Conservation (phyloP, 1,284 basidiomycete species). For the Puccinia horiana region DNA sequence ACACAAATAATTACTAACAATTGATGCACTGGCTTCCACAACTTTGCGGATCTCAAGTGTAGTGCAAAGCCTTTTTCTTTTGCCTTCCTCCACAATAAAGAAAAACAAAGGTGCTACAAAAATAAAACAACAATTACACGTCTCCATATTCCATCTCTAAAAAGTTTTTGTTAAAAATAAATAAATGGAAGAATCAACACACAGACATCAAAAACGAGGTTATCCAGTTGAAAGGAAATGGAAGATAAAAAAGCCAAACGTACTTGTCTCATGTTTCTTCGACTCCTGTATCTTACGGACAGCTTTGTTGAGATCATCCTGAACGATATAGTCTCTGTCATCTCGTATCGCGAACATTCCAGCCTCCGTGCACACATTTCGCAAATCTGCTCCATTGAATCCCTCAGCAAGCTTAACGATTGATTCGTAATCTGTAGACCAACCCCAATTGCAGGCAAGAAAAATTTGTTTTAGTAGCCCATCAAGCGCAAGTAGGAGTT, state of each 20-base stretch:
- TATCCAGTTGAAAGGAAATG: neutral
- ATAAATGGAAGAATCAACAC: neutral
- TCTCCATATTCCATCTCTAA: constrained; percentile 49
- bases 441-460: neutral
- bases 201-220: neutral
- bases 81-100: neutral
- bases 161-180: neutral
- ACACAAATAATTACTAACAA: neutral
- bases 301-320: constrained; percentile 98
- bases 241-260: neutral
- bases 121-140: constrained; percentile 39
- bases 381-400: constrained; percentile 92
- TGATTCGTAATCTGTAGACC: constrained; percentile 75
- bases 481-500: neutral
- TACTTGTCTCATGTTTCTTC: constrained; percentile 57
- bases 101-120: constrained; percentile 20
- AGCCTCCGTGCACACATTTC: constrained; percentile 96
- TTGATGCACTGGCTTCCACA: neutral
- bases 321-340: constrained; percentile 83
- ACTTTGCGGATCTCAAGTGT: too few relatives aligned
- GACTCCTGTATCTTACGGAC: constrained; percentile 87
- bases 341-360: constrained; percentile 99
- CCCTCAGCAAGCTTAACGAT: constrained; percentile 93
- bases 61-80: neutral
- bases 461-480: neutral